These are phyloP conservation scores for Fusarium robinianum DNA, from an alignment of 2,329 filamentous ascomycete genomes.

Conservation along the genomic window DNA sequence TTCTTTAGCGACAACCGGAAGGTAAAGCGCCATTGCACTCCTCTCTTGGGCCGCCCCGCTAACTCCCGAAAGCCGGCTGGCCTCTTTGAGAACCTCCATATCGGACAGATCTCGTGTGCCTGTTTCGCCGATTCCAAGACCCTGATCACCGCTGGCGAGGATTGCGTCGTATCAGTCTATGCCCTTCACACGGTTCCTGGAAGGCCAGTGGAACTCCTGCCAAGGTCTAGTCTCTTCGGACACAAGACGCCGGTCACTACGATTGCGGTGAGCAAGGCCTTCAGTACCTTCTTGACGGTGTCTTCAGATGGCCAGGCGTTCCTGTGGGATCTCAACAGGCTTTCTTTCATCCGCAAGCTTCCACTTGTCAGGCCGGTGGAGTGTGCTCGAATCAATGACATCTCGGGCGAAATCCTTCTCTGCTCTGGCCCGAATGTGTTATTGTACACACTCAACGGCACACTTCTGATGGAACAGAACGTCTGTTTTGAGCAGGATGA, in stretches of 20 bases:
- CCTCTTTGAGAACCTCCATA: constrained; percentile 90
- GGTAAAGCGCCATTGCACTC: constrained; percentile 43
- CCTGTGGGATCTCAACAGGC: constrained; percentile 91
- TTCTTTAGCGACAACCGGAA: constrained; percentile 83
- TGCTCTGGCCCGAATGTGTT: constrained; percentile 76
- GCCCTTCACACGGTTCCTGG: constrained; percentile 65
- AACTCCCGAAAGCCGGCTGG: constrained; percentile 64
- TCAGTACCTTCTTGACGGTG: constrained; percentile 84
- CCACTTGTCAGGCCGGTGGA: constrained; percentile 63
- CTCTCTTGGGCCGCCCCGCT: constrained; percentile 27
- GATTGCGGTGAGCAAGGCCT: constrained; percentile 83
- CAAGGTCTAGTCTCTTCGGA: constrained; percentile 82
- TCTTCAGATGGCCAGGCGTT: constrained; percentile 81
- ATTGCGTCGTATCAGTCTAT: constrained; percentile 89
- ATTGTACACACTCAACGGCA: constrained; percentile 87
- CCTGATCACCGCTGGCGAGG: constrained; percentile 87
- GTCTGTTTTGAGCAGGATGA: constrained; percentile 75
- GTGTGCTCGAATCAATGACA: constrained; percentile 85
- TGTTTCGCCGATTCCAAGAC: constrained; percentile 89
- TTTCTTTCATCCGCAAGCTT: constrained; percentile 81
- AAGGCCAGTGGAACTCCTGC: constrained; percentile 77
- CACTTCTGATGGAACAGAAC: constrained; percentile 78
- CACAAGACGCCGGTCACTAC: constrained; percentile 83
- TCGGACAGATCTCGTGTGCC: constrained; percentile 83
- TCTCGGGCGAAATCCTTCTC: constrained; percentile 86